Evolutionary conservation across 73 alveolate species (phyloP).

Genomic region (Paramecium primaurelia): DNA sequence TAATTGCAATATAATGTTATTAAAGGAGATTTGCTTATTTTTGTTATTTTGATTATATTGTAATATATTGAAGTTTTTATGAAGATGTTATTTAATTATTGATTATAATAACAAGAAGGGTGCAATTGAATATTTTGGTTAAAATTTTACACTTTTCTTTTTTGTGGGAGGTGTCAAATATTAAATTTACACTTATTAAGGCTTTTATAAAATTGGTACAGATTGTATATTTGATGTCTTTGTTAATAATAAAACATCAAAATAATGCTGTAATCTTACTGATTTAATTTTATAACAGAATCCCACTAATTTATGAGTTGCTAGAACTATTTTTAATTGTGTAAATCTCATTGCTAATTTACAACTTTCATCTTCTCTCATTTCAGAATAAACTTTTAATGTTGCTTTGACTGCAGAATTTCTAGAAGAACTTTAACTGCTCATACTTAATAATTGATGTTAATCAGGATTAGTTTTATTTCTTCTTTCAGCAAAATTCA

Average conservation of each 20-base stretch:
- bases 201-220: not conserved
- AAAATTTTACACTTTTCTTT: not conserved
- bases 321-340: not conserved
- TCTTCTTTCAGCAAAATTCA: constrained; percentile 1
- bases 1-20: not conserved
- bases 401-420: not conserved
- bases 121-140: not conserved
- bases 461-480: not conserved
- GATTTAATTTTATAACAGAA: not conserved
- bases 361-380: not conserved
- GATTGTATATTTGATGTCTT: not conserved
- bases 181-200: not conserved
- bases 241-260: not conserved
- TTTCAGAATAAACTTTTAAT: not conserved
- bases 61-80: not conserved
- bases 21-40: not conserved
- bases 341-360: not conserved
- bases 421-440: not conserved
- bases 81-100: not conserved
- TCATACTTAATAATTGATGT: not conserved
- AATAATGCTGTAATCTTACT: not conserved
- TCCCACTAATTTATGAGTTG: not conserved
- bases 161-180: not conserved
- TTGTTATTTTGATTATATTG: not conserved
- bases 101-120: not conserved